These are phyloP conservation scores for Magnolia changhungtana DNA, from an alignment of 164 flowering plant species.

Conservation along the genomic window DNA sequence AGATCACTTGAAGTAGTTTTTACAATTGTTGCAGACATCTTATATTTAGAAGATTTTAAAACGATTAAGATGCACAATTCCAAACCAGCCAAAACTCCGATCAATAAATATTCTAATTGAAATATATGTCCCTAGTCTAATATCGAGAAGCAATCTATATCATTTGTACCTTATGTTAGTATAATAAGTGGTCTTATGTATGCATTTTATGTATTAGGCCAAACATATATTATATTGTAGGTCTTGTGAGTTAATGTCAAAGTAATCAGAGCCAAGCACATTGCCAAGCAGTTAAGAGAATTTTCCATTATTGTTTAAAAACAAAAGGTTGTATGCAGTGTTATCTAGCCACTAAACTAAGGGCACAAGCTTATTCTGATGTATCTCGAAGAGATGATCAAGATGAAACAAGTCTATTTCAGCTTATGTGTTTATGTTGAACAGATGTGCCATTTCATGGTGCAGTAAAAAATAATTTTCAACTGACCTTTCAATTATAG, in stretches of 20 bases:
- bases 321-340: neutral
- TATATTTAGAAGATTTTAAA: neutral
- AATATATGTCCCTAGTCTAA: neutral
- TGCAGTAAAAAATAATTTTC: neutral
- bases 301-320: neutral
- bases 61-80: neutral
- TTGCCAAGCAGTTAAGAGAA: neutral
- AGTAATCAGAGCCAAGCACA: neutral
- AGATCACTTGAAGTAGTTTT: neutral
- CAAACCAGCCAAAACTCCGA: neutral
- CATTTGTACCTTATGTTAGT: too few species aligned
- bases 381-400: neutral
- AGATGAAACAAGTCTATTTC: neutral
- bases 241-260: neutral
- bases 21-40: neutral
- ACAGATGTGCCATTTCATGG: neutral
- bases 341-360: neutral
- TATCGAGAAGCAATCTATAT: too few species aligned
- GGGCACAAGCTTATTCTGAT: neutral
- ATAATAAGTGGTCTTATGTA: too few species aligned
- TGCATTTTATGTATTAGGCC: neutral
- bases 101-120: neutral
- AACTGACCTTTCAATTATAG: neutral
- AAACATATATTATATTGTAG: neutral
- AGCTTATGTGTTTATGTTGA: neutral